Base-by-base conservation (phyloP, 1,139 yeast genomes). In the Candida sanyaensis region DNA sequence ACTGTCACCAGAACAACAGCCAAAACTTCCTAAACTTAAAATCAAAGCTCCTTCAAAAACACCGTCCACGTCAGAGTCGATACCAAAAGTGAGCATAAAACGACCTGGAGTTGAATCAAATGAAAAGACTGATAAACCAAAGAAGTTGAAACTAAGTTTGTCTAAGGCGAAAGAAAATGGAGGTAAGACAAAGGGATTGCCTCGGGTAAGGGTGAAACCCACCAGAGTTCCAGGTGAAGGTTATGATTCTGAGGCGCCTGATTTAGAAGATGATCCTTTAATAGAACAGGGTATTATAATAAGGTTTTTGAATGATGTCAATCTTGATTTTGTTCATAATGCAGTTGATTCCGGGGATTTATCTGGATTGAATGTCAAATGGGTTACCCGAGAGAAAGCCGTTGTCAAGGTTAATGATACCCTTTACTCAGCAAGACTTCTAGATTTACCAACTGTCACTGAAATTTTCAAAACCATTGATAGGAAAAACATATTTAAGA, bases 201-300 rank as follows among this genome's bases (percentile, higher is more conserved):
- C 93, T 0, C 73, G 84, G 41, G 84, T 90, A 46, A 71, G 95
- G 52, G 84, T 92, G 48, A 90, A 89, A 60, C 96, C 96, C 0
- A 86, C 89, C 0, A 71, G 96, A 55, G 78, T 87, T 8, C 96
- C 96, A 0, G 97, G 97, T 1, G 97, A 92, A 57, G 98, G 98
- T 0, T 93, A 93, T 65, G 99, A 93, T 62, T 88, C 97, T 1
- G 99, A 93, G 60, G 98, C 96, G 9, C 96, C 97, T 1, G 98
- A 93, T 58, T 72, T 90, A 40, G 99, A 93, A 63, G 97, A 91
- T 50, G 98, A 93, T 61, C 99, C 99, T 0, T 71, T 90, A 55
- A 73, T 91, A 26, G 98, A 93, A 61, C 96, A 88, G 55, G 97
- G 96, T 0, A 78, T 93, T 2, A 74, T 91, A 1, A 65, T 93